Percentiles rank a stretch among this genome's conserved stretches.
Conservation (phyloP, 495 filamentous ascomycete genomes). For the Cercophora scortea region DNA sequence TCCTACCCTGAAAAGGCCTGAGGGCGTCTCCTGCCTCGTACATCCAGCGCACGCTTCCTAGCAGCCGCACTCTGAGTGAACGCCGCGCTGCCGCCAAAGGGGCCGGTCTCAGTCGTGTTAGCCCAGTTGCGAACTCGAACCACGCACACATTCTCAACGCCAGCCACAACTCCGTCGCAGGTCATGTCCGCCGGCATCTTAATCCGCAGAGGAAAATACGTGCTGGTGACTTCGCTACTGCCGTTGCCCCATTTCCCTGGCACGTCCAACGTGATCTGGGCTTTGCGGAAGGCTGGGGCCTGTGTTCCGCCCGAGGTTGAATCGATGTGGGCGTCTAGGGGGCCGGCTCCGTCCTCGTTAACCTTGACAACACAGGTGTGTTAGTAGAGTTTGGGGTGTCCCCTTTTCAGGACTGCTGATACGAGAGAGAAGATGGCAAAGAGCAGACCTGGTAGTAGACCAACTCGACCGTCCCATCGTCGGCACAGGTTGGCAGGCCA, state of each 20-base stretch:
- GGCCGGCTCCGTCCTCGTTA: conserved; percentile 47
- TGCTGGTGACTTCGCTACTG: conserved; percentile 39
- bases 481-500: conserved; percentile 46
- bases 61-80: conserved; percentile 42
- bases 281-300: conserved; percentile 42
- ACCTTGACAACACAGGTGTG: conserved; percentile 21
- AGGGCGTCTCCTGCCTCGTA: conserved; percentile 35
- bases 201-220: conserved; percentile 48
- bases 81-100: conserved; percentile 51
- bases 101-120: conserved; percentile 48
- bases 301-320: conserved; percentile 49
- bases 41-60: conserved; percentile 37
- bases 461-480: conserved; percentile 50
- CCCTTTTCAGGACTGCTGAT: neutral
- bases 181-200: conserved; percentile 57
- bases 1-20: conserved; percentile 1
- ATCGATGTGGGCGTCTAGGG: conserved; percentile 40
- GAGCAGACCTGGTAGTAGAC: conserved; percentile 26
- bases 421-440: neutral
- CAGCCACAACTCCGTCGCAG: conserved; percentile 46
- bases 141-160: conserved; percentile 48
- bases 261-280: conserved; percentile 50
- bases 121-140: conserved; percentile 50
- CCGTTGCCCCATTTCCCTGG: conserved; percentile 45
- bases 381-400: neutral